phyloP scores from a whole-genome alignment of 2,329 filamentous ascomycete genomes.

The Alternaria sp. region DNA sequence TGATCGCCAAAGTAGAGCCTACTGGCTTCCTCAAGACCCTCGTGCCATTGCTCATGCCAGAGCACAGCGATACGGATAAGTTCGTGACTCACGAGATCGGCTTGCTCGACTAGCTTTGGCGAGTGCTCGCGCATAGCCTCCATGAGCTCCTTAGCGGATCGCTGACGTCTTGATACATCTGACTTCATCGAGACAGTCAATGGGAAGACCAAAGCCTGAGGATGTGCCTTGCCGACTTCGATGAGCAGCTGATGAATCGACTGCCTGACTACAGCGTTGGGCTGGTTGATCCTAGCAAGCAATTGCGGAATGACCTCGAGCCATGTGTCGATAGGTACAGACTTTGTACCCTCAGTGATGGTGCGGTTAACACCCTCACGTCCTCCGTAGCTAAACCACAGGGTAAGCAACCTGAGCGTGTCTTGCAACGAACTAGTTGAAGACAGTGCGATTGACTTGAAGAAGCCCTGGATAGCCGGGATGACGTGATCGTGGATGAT shows the following conservation, averaged over 20 bases:
- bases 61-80: constrained; percentile 95
- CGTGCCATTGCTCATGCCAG: constrained; percentile 99
- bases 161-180: constrained; percentile 80
- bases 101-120: constrained; percentile 89
- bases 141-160: constrained; percentile 93
- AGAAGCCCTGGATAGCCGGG: constrained; percentile 93
- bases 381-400: constrained; percentile 96
- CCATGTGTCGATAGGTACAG: constrained; percentile 97
- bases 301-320: constrained; percentile 97
- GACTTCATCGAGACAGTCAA: constrained; percentile 99
- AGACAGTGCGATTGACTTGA: constrained; percentile 93
- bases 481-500: constrained; percentile 88
- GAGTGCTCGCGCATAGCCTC: constrained; percentile 97
- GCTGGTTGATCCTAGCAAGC: constrained; percentile 96
- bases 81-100: constrained; percentile 92
- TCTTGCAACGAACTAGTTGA: constrained; percentile 93
- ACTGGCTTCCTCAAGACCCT: constrained; percentile 95
- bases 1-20: constrained; percentile 96
- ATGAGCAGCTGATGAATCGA: constrained; percentile 91
- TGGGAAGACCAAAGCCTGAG: constrained; percentile 95
- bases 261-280: constrained; percentile 83
- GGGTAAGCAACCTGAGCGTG: constrained; percentile 85
- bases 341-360: constrained; percentile 87
- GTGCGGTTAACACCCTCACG: constrained; percentile 85
- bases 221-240: constrained; percentile 91